Percentiles rank a stretch among this genome's conserved stretches.
These are phyloP conservation scores for Metschnikowia cerradonensis DNA, from an alignment of 805 yeast genomes.

Conservation along the genomic window DNA sequence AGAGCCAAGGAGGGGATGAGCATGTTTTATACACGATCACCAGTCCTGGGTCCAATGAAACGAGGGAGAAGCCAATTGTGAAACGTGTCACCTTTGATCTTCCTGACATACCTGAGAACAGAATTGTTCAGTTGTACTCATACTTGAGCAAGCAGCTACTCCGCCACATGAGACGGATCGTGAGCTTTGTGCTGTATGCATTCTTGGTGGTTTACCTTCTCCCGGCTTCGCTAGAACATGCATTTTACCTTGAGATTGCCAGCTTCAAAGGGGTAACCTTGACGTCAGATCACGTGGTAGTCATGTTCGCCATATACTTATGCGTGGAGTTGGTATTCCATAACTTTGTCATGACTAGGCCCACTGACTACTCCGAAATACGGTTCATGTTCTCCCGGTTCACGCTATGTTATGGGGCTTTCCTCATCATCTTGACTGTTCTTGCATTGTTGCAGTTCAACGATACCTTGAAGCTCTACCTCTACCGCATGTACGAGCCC, in stretches of 20 bases:
- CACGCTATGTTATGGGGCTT: constrained; percentile 9
- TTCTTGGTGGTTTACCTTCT: constrained; percentile 1
- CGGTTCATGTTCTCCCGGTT: constrained; percentile 8
- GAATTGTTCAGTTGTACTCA: not conserved
- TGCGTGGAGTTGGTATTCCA: constrained; percentile 6
- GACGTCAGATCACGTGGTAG: constrained; percentile 25
- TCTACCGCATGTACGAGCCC: constrained; percentile 10
- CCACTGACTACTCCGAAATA: not conserved
- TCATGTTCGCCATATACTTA: constrained; percentile 10
- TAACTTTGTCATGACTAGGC: not conserved
- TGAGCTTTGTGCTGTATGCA: constrained; percentile 1
- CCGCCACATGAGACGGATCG: constrained; percentile 1
- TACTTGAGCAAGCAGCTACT: not conserved
- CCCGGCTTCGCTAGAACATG: constrained; percentile 17
- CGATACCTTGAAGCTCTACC: constrained; percentile 11
- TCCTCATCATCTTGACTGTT: constrained; percentile 6
- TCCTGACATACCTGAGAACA: constrained; percentile 5
- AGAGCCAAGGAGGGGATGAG: not conserved
- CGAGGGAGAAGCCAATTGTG: not conserved
- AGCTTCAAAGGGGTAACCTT: constrained; percentile 8
- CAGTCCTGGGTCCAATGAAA: not conserved
- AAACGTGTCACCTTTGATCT: constrained; percentile 5
- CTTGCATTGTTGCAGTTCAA: constrained; percentile 7
- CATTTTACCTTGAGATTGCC: constrained; percentile 20
- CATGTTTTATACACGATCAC: not conserved